Conservation (phyloP, 257 asterid genomes). For the Scutellaria baicalensis region DNA sequence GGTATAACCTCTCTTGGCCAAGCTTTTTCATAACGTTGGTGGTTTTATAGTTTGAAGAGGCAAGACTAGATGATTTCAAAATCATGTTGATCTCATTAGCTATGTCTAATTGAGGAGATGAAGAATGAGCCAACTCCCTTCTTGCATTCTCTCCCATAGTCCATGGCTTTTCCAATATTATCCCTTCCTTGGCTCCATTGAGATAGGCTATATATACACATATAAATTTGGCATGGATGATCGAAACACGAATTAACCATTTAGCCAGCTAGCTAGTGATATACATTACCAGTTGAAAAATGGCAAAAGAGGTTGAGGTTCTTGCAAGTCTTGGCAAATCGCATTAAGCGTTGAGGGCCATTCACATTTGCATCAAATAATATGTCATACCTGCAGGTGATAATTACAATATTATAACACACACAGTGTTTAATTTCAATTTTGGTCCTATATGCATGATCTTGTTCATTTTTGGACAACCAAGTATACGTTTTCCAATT, state of each 20-base stretch:
- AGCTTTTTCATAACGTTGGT: constrained; percentile 22
- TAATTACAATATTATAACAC: too few relatives aligned
- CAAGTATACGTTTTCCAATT: too few relatives aligned
- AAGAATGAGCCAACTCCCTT: background rate
- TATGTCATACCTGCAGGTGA: background rate
- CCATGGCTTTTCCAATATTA: constrained; percentile 2
- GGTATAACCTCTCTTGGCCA: constrained; percentile 25
- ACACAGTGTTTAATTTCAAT: too few relatives aligned
- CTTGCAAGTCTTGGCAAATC: constrained; percentile 43
- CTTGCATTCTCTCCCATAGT: constrained; percentile 13
- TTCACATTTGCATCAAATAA: background rate
- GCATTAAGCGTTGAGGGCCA: constrained; percentile 19
- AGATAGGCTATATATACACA: constrained; percentile 6
- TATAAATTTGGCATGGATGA: too few relatives aligned
- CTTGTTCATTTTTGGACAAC: too few relatives aligned
- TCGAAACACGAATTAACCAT: too few relatives aligned
- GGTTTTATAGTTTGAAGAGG: constrained; percentile 8
- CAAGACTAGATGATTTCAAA: background rate
- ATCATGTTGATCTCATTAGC: constrained; percentile 22
- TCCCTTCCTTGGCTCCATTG: constrained; percentile 15
- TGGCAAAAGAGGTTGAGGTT: constrained; percentile 31
- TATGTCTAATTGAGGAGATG: constrained; percentile 12
- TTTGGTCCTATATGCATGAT: too few relatives aligned
- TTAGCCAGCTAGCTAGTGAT: too few relatives aligned
- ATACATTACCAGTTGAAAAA: constrained; percentile 28